These are phyloP conservation scores for Pleurotus eryngii DNA, from an alignment of 768 basidiomycete genomes.

Conservation along the genomic window DNA sequence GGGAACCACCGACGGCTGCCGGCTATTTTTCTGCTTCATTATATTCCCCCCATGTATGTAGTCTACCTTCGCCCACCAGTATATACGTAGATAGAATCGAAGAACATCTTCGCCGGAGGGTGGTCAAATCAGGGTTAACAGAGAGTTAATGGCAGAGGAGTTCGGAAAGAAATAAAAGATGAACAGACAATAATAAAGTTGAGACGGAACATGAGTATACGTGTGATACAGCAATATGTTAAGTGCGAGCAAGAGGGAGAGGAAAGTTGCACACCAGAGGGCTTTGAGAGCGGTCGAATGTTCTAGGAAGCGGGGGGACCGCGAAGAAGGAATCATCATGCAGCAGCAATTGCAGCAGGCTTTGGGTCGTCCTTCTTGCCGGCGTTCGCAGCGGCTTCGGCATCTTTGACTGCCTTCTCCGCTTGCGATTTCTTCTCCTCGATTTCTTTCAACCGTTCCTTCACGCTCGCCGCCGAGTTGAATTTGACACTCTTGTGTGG, in stretches of 20 bases:
- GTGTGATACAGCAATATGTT: not conserved
- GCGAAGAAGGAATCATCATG: slow-evolving; percentile 10
- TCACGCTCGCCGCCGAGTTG: slow-evolving; percentile 14
- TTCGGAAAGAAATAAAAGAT: not conserved
- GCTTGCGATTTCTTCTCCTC: slow-evolving; percentile 62
- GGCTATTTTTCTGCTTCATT: not conserved
- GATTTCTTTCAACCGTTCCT: slow-evolving; percentile 52
- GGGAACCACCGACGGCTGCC: not conserved
- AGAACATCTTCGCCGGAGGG: slow-evolving; percentile 1
- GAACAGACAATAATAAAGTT: slow-evolving; percentile 10
- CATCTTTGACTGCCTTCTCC: slow-evolving; percentile 64
- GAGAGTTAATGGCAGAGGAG: not conserved
- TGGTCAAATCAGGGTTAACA: not conserved
- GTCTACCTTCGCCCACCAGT: not conserved
- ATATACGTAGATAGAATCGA: slow-evolving; percentile 3
- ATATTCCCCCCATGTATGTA: not conserved
- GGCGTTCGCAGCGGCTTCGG: slow-evolving; percentile 46
- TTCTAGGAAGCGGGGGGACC: not conserved
- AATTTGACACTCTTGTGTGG: slow-evolving; percentile 71
- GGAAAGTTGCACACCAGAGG: not conserved
- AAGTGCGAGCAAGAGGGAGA: not conserved
- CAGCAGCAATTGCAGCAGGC: slow-evolving; percentile 42
- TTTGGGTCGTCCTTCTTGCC: slow-evolving; percentile 62
- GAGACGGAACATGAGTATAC: not conserved
- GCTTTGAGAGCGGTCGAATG: not conserved